Evolutionary conservation across 495 filamentous ascomycete genomes (phyloP).

Genomic region (Cryomyces minteri): DNA sequence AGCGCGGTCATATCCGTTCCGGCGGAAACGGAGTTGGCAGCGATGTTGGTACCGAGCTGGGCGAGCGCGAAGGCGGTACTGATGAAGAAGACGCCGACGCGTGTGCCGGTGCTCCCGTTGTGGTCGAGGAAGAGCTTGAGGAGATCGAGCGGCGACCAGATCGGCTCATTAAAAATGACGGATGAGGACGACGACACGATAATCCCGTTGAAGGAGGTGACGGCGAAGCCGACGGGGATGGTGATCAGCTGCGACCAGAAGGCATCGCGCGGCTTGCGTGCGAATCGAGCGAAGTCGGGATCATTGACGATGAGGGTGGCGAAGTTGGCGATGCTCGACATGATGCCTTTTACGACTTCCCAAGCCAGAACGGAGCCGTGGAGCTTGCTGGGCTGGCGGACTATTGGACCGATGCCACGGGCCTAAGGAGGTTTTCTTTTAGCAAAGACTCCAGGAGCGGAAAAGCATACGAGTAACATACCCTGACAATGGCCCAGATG

Average conservation of each 20-base stretch:
- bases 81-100: slow-evolving; percentile 83
- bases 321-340: slow-evolving; percentile 86
- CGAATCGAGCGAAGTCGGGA: slow-evolving; percentile 82
- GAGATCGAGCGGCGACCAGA: slow-evolving; percentile 77
- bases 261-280: slow-evolving; percentile 59
- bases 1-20: slow-evolving; percentile 86
- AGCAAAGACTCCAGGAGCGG: too few relatives aligned
- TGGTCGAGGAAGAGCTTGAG: slow-evolving; percentile 56
- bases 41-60: slow-evolving; percentile 85
- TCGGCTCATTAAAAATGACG: slow-evolving; percentile 55
- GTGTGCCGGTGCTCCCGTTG: slow-evolving; percentile 50
- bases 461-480: too few relatives aligned
- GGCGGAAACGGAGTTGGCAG: slow-evolving; percentile 73
- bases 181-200: slow-evolving; percentile 75
- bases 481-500: slow-evolving; percentile 67
- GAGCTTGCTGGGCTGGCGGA: slow-evolving; percentile 45
- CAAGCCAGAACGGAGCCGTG: slow-evolving; percentile 57
- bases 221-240: slow-evolving; percentile 69
- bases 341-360: slow-evolving; percentile 68
- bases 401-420: slow-evolving; percentile 69
- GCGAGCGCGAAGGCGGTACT: slow-evolving; percentile 66
- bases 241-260: slow-evolving; percentile 81
- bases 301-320: slow-evolving; percentile 52
- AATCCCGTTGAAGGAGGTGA: slow-evolving; percentile 88
- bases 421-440: slow-evolving; percentile 19